phyloP scores from a whole-genome alignment of 148 eudicot genomes.

The Persicaria maculosa region DNA sequence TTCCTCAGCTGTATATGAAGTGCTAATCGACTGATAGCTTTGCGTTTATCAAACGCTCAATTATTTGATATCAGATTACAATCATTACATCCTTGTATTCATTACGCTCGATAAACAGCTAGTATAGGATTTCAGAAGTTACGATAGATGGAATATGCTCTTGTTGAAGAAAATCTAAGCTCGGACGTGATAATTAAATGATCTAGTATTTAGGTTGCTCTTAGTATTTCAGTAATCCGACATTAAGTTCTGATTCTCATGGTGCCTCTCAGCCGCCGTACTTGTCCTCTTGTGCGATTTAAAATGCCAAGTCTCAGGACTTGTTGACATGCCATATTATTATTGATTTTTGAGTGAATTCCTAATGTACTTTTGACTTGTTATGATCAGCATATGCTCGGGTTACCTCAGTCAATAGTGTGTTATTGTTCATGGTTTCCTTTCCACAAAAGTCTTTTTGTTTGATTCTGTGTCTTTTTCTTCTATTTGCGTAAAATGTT shows the following conservation, averaged over 20 bases:
- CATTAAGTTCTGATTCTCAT: too few species aligned
- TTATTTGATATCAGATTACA: background rate
- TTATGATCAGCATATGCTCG: too few species aligned
- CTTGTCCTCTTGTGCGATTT: too few species aligned
- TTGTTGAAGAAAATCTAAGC: background rate
- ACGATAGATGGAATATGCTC: background rate
- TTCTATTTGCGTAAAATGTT: background rate
- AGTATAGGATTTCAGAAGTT: background rate
- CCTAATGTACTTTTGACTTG: too few species aligned
- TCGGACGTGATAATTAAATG: background rate
- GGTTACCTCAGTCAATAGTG: too few species aligned
- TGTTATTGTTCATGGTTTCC: too few species aligned
- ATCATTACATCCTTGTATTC: background rate
- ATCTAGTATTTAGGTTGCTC: background rate
- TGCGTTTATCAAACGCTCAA: background rate
- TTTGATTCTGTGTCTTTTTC: background rate
- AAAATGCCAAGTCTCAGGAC: too few species aligned
- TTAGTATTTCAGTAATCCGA: background rate
- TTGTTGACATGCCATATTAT: too few species aligned
- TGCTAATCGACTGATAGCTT: background rate
- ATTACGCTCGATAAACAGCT: background rate
- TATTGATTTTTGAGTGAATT: too few species aligned
- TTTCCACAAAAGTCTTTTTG: too few species aligned
- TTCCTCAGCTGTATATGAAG: constrained; percentile 3
- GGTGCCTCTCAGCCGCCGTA: too few species aligned